phyloP scores from a whole-genome alignment of 2,329 filamentous ascomycete species.

The Aureobasidium sp. region DNA sequence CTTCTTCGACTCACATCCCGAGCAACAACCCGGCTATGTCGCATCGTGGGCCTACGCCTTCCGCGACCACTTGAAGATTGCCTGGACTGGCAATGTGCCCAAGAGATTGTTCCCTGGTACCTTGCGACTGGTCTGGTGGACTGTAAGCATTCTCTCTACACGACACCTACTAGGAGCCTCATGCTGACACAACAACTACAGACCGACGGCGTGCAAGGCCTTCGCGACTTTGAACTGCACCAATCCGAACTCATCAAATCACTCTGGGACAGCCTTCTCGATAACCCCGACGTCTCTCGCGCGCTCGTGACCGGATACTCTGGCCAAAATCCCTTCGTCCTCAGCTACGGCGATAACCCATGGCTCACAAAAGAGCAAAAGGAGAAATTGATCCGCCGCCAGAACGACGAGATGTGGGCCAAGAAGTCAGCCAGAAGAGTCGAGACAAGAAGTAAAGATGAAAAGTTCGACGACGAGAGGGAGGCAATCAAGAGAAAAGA shows the following conservation, averaged over 20 bases:
- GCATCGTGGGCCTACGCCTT: conserved; percentile 12
- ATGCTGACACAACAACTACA: background rate
- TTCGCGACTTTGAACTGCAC: conserved; percentile 18
- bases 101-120: conserved; percentile 15
- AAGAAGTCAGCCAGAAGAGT: conserved; percentile 4
- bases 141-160: conserved; percentile 9
- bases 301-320: conserved; percentile 16
- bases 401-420: conserved; percentile 11
- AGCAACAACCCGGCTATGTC: conserved; percentile 16
- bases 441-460: background rate
- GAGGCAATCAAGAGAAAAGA: background rate
- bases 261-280: conserved; percentile 16
- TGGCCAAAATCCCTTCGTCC: conserved; percentile 17
- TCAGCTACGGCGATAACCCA: conserved; percentile 11
- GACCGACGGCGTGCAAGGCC: conserved; percentile 17
- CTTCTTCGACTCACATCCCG: conserved; percentile 20
- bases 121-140: conserved; percentile 17
- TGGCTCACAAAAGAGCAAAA: conserved; percentile 13
- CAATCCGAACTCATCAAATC: conserved; percentile 16
- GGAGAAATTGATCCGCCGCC: background rate
- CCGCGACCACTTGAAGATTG: conserved; percentile 16
- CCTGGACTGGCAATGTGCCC: conserved; percentile 18
- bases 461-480: background rate
- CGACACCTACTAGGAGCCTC: background rate
- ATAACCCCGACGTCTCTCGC: conserved; percentile 17